These are phyloP conservation scores for Ophioceras dolichostomum DNA, from an alignment of 2,329 filamentous ascomycete genomes.

Conservation along the genomic window DNA sequence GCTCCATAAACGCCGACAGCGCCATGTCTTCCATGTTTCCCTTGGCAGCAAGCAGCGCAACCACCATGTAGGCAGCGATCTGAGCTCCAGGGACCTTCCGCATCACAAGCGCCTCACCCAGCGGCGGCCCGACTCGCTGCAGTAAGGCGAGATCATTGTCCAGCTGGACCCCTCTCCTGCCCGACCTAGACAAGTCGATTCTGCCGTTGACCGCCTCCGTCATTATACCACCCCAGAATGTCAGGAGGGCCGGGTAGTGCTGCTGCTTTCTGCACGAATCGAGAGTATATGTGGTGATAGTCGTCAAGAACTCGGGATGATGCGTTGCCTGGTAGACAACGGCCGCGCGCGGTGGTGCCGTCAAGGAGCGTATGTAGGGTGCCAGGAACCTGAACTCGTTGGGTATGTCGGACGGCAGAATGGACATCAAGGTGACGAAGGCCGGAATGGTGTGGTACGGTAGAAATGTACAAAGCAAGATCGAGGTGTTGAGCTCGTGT, in stretches of 20 bases:
- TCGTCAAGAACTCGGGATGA: constrained; percentile 61
- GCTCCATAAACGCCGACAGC: constrained; percentile 82
- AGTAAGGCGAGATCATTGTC: constrained; percentile 74
- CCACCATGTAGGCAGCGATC: constrained; percentile 83
- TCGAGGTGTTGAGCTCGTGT: constrained; percentile 79
- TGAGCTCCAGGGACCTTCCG: constrained; percentile 67
- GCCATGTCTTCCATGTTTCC: constrained; percentile 65
- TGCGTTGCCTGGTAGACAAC: constrained; percentile 76
- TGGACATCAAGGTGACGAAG: constrained; percentile 77
- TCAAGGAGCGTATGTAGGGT: constrained; percentile 71
- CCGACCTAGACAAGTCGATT: constrained; percentile 65
- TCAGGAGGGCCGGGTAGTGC: constrained; percentile 65
- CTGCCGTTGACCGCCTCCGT: constrained; percentile 77
- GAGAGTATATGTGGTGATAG: constrained; percentile 68
- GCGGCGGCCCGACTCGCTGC: constrained; percentile 49
- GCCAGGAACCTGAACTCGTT: constrained; percentile 70
- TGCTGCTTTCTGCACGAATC: constrained; percentile 59
- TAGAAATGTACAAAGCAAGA: constrained; percentile 72
- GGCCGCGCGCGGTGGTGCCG: constrained; percentile 64
- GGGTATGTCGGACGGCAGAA: constrained; percentile 66
- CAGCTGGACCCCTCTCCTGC: constrained; percentile 61
- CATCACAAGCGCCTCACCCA: constrained; percentile 68
- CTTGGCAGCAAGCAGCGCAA: constrained; percentile 76
- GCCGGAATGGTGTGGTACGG: constrained; percentile 82
- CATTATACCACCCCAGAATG: constrained; percentile 84